These are phyloP conservation scores for Thamnidium elegans DNA, from an alignment of 192 early-diverging fungal species.

Conservation along the genomic window DNA sequence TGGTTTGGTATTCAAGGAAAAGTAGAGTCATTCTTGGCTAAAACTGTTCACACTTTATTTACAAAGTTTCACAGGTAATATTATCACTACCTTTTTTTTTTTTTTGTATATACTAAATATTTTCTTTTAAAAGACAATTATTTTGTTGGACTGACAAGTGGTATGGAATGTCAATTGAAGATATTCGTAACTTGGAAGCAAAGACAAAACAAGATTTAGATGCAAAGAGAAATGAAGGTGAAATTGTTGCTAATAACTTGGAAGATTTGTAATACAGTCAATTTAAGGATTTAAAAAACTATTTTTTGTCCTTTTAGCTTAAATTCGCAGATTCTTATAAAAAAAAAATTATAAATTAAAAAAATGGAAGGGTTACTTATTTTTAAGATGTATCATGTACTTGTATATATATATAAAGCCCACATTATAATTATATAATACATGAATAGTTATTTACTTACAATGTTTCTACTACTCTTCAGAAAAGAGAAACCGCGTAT, in stretches of 20 bases:
- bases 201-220: slow-evolving; percentile 62
- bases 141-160: slow-evolving; percentile 77
- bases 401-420: too few relatives aligned
- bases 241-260: background rate
- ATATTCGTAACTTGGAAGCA: slow-evolving; percentile 63
- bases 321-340: too few relatives aligned
- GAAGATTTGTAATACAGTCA: too few relatives aligned
- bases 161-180: slow-evolving; percentile 70
- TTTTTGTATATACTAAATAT: background rate
- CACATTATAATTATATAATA: too few relatives aligned
- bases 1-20: slow-evolving; percentile 68
- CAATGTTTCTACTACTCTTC: too few relatives aligned
- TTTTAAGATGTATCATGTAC: too few relatives aligned
- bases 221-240: slow-evolving; percentile 32
- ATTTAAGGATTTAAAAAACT: too few relatives aligned
- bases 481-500: too few relatives aligned
- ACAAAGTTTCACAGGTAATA: slow-evolving; percentile 63
- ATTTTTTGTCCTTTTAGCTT: too few relatives aligned
- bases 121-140: slow-evolving; percentile 52
- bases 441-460: too few relatives aligned
- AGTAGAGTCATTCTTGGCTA: slow-evolving; percentile 65
- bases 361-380: too few relatives aligned
- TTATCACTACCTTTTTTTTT: background rate
- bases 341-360: too few relatives aligned
- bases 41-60: slow-evolving; percentile 52